A percentile compares a stretch with the other conserved stretches of the same genome.
phyloP scores from a whole-genome alignment of 1,139 yeast species.

The Arxiozyma slooffiae region DNA sequence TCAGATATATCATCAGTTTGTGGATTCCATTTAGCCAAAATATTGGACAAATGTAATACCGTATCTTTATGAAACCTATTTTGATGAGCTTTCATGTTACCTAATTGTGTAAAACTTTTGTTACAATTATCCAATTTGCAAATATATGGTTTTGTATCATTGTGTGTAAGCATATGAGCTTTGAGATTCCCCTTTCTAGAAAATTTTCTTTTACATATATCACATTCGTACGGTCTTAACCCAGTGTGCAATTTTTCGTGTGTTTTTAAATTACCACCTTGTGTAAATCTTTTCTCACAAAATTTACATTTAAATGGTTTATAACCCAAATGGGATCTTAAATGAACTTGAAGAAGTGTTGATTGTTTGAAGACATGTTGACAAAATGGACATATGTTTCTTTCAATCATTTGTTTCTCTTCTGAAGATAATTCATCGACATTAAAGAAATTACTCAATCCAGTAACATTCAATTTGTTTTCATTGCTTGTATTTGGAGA shows the following conservation, averaged over 20 bases:
- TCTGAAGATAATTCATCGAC: not conserved
- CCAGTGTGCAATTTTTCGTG: slow-evolving; percentile 87
- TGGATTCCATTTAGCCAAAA: slow-evolving; percentile 48
- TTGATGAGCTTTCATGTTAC: slow-evolving; percentile 88
- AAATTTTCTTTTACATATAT: slow-evolving; percentile 60
- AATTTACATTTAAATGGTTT: slow-evolving; percentile 72
- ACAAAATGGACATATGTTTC: slow-evolving; percentile 59
- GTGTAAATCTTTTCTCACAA: slow-evolving; percentile 78
- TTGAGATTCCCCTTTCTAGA: slow-evolving; percentile 86
- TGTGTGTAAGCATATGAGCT: slow-evolving; percentile 77
- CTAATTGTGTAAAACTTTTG: slow-evolving; percentile 82
- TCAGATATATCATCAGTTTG: slow-evolving; percentile 43
- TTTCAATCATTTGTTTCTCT: slow-evolving; percentile 19
- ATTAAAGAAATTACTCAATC: not conserved
- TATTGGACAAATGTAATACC: slow-evolving; percentile 50
- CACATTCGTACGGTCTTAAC: slow-evolving; percentile 76
- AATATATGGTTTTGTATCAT: slow-evolving; percentile 64
- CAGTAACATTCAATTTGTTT: not conserved
- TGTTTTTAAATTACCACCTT: slow-evolving; percentile 84
- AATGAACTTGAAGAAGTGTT: slow-evolving; percentile 71
- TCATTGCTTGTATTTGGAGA: not conserved
- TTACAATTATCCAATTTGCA: slow-evolving; percentile 77
- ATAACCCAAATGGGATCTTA: slow-evolving; percentile 69
- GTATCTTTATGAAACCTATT: slow-evolving; percentile 76
- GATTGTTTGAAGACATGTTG: slow-evolving; percentile 61